A percentile compares a stretch with the other conserved stretches of the same genome.
phyloP scores from a whole-genome alignment of 1,284 basidiomycete genomes.

The Ustilago hordei region DNA sequence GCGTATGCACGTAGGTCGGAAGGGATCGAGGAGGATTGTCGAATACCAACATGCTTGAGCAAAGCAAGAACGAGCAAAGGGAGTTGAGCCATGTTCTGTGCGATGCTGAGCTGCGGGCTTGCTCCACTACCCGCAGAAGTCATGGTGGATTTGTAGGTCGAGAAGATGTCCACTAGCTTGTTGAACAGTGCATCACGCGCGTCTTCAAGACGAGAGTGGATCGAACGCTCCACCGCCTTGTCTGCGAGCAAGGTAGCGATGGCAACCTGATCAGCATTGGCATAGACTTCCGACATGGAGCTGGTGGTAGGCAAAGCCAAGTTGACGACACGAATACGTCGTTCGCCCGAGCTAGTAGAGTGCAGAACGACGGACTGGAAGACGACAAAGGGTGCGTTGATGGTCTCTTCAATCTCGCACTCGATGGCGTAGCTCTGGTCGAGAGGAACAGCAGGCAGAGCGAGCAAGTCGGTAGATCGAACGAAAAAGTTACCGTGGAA shows the following conservation, averaged over 20 bases:
- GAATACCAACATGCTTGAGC: constrained; percentile 93
- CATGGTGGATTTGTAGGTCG: constrained; percentile 96
- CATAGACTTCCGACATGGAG: constrained; percentile 92
- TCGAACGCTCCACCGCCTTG: constrained; percentile 94
- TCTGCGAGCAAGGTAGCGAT: constrained; percentile 90
- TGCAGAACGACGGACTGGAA: constrained; percentile 96
- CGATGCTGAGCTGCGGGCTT: constrained; percentile 90
- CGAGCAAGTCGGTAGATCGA: constrained; percentile 94
- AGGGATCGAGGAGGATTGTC: constrained; percentile 95
- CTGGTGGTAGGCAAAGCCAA: constrained; percentile 91
- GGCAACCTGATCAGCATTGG: constrained; percentile 93
- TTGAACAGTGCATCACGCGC: constrained; percentile 89
- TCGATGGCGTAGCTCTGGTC: constrained; percentile 98
- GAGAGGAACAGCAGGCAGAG: constrained; percentile 94
- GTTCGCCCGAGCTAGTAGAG: constrained; percentile 95
- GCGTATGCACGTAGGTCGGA: constrained; percentile 96
- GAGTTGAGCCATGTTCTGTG: constrained; percentile 92
- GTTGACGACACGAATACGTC: constrained; percentile 94
- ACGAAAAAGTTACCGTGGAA: constrained; percentile 99
- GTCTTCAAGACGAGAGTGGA: constrained; percentile 89
- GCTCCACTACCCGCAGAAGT: constrained; percentile 91
- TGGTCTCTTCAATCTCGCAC: constrained; percentile 94
- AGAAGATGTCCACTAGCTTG: constrained; percentile 89
- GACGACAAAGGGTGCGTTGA: constrained; percentile 91
- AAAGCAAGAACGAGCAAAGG: constrained; percentile 89